Percentiles rank a stretch among this genome's conserved stretches.
phyloP scores from a whole-genome alignment of 371 early-diverging fungal species.

The Chytridium lagenaria region DNA sequence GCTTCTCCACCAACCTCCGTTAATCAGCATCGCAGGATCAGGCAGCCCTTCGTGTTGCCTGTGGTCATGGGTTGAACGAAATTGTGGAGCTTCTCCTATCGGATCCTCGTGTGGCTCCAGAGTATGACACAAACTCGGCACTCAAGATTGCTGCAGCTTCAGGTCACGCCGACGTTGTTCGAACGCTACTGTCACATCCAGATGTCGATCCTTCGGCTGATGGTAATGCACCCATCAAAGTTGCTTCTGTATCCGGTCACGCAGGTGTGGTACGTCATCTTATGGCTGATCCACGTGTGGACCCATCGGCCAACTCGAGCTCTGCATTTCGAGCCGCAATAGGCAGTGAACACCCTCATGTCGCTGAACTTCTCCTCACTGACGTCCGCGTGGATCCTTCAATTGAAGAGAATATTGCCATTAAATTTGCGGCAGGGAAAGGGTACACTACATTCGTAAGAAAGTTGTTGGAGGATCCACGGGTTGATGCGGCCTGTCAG shows the following conservation, averaged over 20 bases:
- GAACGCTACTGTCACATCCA: slow-evolving; percentile 13
- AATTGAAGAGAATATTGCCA: slow-evolving; percentile 18
- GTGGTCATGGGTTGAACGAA: neutral
- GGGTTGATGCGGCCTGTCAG: slow-evolving; percentile 24
- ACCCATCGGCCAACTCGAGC: neutral
- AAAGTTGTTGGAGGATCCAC: neutral
- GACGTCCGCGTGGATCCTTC: slow-evolving; percentile 24
- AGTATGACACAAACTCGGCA: slow-evolving; percentile 20
- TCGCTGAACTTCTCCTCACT: slow-evolving; percentile 3
- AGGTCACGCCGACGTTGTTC: slow-evolving; percentile 27
- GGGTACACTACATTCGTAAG: neutral
- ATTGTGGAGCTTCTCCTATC: neutral
- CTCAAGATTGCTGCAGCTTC: slow-evolving; percentile 23
- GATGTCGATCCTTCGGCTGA: slow-evolving; percentile 4
- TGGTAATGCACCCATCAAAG: neutral
- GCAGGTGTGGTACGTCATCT: slow-evolving; percentile 5
- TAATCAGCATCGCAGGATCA: neutral
- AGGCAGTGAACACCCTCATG: neutral
- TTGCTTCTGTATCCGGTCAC: slow-evolving; percentile 2
- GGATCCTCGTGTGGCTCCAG: neutral
- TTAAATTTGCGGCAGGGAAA: slow-evolving; percentile 20
- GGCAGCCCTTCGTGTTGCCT: neutral
- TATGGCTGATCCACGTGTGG: slow-evolving; percentile 6
- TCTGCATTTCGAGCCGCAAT: neutral
- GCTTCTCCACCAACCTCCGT: neutral